Evolutionary conservation across 2,329 filamentous ascomycete species (phyloP), one percentile per base, ranked within the genome.

Genomic region (Aureobasidium sp.): DNA sequence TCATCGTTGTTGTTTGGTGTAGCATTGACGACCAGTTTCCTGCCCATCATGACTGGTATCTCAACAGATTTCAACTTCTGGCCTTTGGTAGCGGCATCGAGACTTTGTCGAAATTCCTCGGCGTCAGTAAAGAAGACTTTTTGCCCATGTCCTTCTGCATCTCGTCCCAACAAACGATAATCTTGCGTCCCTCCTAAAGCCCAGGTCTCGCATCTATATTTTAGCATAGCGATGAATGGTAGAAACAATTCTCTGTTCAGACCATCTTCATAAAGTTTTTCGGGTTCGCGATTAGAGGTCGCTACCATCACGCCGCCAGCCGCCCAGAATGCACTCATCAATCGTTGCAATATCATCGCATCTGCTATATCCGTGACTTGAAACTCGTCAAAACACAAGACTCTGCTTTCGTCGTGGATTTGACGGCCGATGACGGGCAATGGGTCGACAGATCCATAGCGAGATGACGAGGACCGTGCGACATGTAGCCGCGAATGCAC

Each of bases 361-460:
- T 88, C 83, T 1, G 86, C 87, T 64, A 87, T 82, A 71, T 92
- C 89, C 0, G 89, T 89, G n/a, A 92, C 79, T 69, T 93, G 89
- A 64, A 92, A 92, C 71, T 93, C 89, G 67, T 92, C 88, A 3
- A 91, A 75, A 68, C 91, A 92, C 10, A 92, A 73, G 29, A 92
- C 87, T 0, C 87, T 87, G 13, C 85, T 87, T 34, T 84, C 86
- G 56, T 87, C 81, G 13, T 89, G 82, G 66, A 91, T 82, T 61
- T 90, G 86, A 66, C 85, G 84, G 32, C 88, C 88, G 69, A 91
- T 79, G 79, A 84, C 85, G 1, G 91, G 73, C 23, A 92, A 72
- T 29, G 67, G 67, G 27, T 70, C 68, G 7, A 60, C 62, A 0
- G 87, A 87, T 6, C 34, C 56, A 29, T 59, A 59, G 72, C 90